Base-by-base conservation (phyloP, 768 basidiomycete species). In the Coprinellus micaceus region DNA sequence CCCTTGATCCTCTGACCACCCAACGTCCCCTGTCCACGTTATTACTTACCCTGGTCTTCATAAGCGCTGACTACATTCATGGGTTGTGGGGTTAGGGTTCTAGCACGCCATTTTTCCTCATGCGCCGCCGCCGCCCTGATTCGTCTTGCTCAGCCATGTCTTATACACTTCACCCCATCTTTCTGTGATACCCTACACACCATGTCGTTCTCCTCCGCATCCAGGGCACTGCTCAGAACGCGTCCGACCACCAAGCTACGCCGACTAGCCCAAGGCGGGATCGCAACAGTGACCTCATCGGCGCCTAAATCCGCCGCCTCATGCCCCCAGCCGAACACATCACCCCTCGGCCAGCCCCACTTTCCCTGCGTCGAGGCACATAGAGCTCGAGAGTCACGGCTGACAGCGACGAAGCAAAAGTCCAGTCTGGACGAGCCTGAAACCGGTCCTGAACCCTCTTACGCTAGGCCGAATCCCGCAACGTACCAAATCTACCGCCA, bases 311-410 rank as follows among this genome's bases (percentile, higher is more conserved):
- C 54, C 28, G 54, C 56, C 17, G 11, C 50, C 28, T 46, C 51
- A 24, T 55, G 56, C 41, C 15, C 44, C 56, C 30, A 57, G 54
- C 40, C 63, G 47, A 45, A 58, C 9, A 26, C 36, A 33, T 49
- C 24, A 12, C 48, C 24, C 24, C 47, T 45, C 19, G 30, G 55
- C 30, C 62, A 61, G 28, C 72, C 71, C 33, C 72, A 64, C 56
- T 86, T 94, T 72, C 80, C 91, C 4, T 94, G 91, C 61, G 90
- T 94, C 19, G 90, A 92, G 54, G 89, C 89, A 1, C 91, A 94
- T 60, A 84, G 86, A 3, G 78, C 77, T 3, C 78, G 91, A 10
- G 82, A 88, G 67, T 85, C 82, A 0, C 80, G 80, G 30, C 64
- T 79, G 12, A 67, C 63, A 21, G 71, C 69, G 12, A 68, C 65